Conservation (phyloP, 2,329 filamentous ascomycete species). For the Herpotrichia juniperi region DNA sequence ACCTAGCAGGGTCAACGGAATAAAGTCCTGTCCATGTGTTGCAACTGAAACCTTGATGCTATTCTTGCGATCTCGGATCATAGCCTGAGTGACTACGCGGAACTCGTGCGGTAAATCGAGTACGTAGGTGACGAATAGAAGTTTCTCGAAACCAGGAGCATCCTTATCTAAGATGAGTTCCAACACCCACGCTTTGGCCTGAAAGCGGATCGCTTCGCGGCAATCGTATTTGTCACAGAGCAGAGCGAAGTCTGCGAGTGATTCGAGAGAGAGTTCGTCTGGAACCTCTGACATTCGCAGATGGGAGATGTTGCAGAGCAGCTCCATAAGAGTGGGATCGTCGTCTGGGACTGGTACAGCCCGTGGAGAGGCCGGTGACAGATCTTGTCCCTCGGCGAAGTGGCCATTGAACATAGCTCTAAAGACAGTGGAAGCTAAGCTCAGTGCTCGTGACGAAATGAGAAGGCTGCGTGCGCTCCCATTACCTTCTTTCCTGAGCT, state of each 20-base stretch:
- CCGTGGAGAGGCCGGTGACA: constrained; percentile 5
- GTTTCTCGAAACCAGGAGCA: constrained; percentile 9
- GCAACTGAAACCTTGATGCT: background rate
- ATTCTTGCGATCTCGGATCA: background rate
- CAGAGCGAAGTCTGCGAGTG: constrained; percentile 24
- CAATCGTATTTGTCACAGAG: constrained; percentile 36
- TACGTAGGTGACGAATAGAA: constrained; percentile 14
- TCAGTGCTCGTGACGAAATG: constrained; percentile 13
- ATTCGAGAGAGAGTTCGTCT: constrained; percentile 1
- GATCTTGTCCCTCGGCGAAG: constrained; percentile 12
- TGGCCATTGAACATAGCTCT: constrained; percentile 12
- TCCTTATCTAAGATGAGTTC: background rate
- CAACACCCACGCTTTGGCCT: constrained; percentile 13
- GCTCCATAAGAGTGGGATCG: constrained; percentile 5
- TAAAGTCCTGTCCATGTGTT: constrained; percentile 1
- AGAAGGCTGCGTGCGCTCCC: no score
- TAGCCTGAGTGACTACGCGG: background rate
- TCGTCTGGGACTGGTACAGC: constrained; percentile 16
- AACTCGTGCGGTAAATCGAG: constrained; percentile 15
- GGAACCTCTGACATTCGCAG: constrained; percentile 14
- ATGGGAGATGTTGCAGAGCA: constrained; percentile 14
- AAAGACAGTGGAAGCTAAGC: constrained; percentile 14
- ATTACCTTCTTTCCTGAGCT: no score
- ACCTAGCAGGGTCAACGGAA: background rate
- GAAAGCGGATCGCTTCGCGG: constrained; percentile 14